Evolutionary conservation across 139 green algal genomes (phyloP).

Genomic region (Ettlia oleoabundans): DNA sequence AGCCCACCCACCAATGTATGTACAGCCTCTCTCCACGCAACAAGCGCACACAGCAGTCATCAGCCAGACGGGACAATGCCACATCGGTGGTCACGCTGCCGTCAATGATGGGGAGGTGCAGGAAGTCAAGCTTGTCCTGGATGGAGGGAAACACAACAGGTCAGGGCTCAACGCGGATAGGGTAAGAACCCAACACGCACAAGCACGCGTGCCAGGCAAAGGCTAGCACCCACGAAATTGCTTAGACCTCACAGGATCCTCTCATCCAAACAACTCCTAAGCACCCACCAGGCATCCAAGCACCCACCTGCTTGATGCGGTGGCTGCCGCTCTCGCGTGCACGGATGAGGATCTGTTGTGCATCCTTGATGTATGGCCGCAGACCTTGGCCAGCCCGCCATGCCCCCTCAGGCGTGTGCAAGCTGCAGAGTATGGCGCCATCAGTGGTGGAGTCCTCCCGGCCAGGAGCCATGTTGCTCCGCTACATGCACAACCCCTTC

Average conservation of each 20-base stretch:
- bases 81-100: constrained; percentile 75
- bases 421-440: no score
- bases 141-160: background rate
- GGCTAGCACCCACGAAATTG: no score
- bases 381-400: constrained; percentile 74
- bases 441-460: no score
- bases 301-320: constrained; percentile 52
- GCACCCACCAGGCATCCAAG: background rate
- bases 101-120: constrained; percentile 84
- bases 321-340: constrained; percentile 62
- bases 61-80: constrained; percentile 63
- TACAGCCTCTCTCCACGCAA: constrained; percentile 69
- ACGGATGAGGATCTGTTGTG: constrained; percentile 72
- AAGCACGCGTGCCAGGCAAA: no score
- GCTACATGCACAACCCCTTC: no score
- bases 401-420: constrained; percentile 68
- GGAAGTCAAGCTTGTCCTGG: constrained; percentile 73
- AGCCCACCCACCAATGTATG: constrained; percentile 74
- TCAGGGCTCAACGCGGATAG: no score
- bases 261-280: no score
- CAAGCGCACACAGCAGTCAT: constrained; percentile 81
- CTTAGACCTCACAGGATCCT: no score
- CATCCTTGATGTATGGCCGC: constrained; percentile 86
- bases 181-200: no score
- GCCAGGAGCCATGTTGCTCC: no score